Evolutionary conservation across 148 eudicot genomes (phyloP).

Genomic region (Nepenthes gracilis): DNA sequence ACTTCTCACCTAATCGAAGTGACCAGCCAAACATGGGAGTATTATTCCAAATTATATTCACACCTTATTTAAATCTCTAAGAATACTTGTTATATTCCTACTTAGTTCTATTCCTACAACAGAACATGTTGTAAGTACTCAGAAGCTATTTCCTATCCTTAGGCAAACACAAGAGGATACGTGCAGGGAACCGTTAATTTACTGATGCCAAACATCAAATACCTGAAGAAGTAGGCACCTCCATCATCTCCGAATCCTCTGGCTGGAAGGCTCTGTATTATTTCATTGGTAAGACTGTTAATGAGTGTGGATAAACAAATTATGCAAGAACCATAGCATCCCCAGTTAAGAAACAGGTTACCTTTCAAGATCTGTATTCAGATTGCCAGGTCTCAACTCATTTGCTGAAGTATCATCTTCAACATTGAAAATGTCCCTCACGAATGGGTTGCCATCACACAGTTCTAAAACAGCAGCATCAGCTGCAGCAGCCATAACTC

Average conservation of each 20-base stretch:
- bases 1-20: too few species aligned
- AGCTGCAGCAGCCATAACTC: conserved; percentile 64
- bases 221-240: conserved; percentile 29
- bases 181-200: background rate
- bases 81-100: too few species aligned
- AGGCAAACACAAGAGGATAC: background rate
- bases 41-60: too few species aligned
- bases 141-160: too few species aligned
- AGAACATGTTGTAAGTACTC: too few species aligned
- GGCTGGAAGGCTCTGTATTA: conserved; percentile 30
- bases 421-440: conserved; percentile 52
- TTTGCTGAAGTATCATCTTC: conserved; percentile 28
- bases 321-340: background rate
- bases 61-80: too few species aligned
- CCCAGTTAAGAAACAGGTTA: conserved; percentile 6
- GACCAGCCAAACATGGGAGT: too few species aligned
- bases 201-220: background rate
- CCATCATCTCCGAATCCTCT: conserved; percentile 36
- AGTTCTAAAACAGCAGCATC: conserved; percentile 73
- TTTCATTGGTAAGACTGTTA: conserved; percentile 3
- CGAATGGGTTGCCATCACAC: conserved; percentile 61
- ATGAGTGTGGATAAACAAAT: conserved; percentile 2
- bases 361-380: conserved; percentile 37
- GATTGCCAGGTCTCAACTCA: conserved; percentile 31
- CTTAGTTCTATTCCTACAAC: too few species aligned